Evolutionary conservation across 352 stramenopile species (phyloP), one percentile per base, ranked within the genome.

Genomic region (Globisporangium yorkense): DNA sequence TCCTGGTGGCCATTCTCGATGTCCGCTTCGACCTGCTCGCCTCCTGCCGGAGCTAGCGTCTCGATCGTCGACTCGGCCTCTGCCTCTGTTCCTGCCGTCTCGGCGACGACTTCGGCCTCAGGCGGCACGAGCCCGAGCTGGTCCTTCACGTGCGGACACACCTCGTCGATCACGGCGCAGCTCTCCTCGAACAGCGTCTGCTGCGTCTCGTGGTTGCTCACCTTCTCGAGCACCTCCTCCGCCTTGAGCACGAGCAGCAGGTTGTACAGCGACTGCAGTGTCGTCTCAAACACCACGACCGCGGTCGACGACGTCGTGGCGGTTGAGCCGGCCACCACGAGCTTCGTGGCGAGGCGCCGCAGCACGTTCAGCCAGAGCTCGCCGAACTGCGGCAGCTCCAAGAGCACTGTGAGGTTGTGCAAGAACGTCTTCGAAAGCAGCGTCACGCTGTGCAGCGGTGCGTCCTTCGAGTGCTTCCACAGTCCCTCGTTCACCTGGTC

Each of bases 381-480:
- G 8, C 74, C 65, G 40, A 95, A 95, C 31, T 74, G 65, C 16
- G 73, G 56, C 27, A 93, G 62, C 56, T 88, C 75, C 40, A 88
- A 74, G 20, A 95, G 62, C 43, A 88, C 79, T 12, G 71, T 74
- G 45, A 95, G 65, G 45, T 95, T 88, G 71, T 95, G 84, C 20
- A 95, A 65, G 52, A 95, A 95, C 29, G 84, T 91, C 72, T 95
- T 95, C 7, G 85, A 91, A 33, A 95, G 55, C 45, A 95, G 57
- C 37, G 85, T 95, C 33, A 92, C 79, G 33, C 83, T 93, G 71
- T 92, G 87, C 2, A 95, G 65, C 47, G 75, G 70, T 7, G 80
- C 82, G 46, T 95, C 83, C 10, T 80, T 81, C 33, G 76, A 65
- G 63, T 78, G 72, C 5, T 67, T 63, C 64, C 75, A 79, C 43